phyloP scores from a whole-genome alignment of 495 filamentous ascomycete genomes.

The Bryoglossum gracile region DNA sequence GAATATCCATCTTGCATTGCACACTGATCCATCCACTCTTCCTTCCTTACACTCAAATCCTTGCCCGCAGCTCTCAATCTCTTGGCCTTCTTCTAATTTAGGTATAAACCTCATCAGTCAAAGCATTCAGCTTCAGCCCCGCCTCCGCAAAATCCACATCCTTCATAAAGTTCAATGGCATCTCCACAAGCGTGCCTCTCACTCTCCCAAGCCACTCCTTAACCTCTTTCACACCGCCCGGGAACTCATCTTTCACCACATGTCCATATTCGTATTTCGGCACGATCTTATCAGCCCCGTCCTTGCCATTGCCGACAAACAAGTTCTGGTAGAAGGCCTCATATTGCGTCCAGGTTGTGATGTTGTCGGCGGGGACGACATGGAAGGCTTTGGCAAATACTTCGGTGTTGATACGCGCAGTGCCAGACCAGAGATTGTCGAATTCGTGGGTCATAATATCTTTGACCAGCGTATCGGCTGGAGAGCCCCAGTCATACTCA shows the following conservation, averaged over 20 bases:
- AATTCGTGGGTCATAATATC: constrained; percentile 69
- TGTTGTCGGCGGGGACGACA: constrained; percentile 71
- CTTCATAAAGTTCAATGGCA: constrained; percentile 84
- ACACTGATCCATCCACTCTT: too few relatives aligned
- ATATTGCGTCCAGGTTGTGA: constrained; percentile 80
- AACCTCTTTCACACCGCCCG: constrained; percentile 54
- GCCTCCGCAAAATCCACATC: constrained; percentile 82
- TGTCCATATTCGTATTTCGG: constrained; percentile 60
- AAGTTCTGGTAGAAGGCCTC: constrained; percentile 67
- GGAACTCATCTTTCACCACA: constrained; percentile 76
- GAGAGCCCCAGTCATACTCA: constrained; percentile 72
- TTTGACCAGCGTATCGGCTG: constrained; percentile 63
- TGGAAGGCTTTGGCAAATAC: constrained; percentile 84
- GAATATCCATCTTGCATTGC: too few relatives aligned
- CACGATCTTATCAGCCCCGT: constrained; percentile 39
- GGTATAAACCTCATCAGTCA: constrained; percentile 82
- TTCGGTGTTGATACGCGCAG: constrained; percentile 74
- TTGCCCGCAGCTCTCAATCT: too few relatives aligned
- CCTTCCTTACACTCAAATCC: too few relatives aligned
- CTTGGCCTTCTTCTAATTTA: too few relatives aligned
- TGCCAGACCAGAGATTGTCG: constrained; percentile 60
- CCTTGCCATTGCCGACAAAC: constrained; percentile 51
- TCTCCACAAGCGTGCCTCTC: constrained; percentile 79
- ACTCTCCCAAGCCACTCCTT: constrained; percentile 74
- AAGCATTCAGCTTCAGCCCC: constrained; percentile 67